phyloP scores from a whole-genome alignment of 441 rosid species.

The Sinapis alba region DNA sequence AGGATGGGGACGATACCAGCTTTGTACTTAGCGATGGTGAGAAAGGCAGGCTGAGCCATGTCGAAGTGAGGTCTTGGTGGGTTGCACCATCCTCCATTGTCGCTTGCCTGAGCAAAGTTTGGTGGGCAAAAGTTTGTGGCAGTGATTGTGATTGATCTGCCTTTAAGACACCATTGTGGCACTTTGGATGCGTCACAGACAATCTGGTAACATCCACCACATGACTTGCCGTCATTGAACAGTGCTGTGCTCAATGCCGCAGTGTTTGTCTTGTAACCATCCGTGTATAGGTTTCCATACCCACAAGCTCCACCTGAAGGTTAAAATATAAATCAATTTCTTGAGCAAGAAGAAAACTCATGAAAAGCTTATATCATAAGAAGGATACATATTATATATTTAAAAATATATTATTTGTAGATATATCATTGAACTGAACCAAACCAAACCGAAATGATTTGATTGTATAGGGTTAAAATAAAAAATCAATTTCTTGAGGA shows the following conservation, averaged over 20 bases:
- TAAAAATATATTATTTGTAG: too few species aligned
- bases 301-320: constrained; percentile 89
- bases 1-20: constrained; percentile 67
- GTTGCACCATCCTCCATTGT: constrained; percentile 79
- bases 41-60: constrained; percentile 68
- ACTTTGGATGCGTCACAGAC: constrained; percentile 49
- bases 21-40: constrained; percentile 56
- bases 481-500: constrained; percentile 18
- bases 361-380: too few species aligned
- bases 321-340: too few species aligned
- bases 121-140: constrained; percentile 85
- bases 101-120: constrained; percentile 53
- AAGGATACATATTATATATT: too few species aligned
- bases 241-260: constrained; percentile 69
- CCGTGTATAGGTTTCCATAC: constrained; percentile 57
- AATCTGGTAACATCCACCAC: constrained; percentile 67
- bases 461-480: too few species aligned
- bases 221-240: constrained; percentile 58
- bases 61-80: constrained; percentile 72
- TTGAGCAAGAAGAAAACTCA: too few species aligned
- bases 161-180: constrained; percentile 64
- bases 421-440: too few species aligned
- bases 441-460: not conserved
- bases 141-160: constrained; percentile 56
- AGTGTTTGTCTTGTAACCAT: constrained; percentile 56